A percentile compares a stretch with the other conserved stretches of the same genome.
phyloP scores from a whole-genome alignment of 495 filamentous ascomycete species.

The Cetradonia linearis region DNA sequence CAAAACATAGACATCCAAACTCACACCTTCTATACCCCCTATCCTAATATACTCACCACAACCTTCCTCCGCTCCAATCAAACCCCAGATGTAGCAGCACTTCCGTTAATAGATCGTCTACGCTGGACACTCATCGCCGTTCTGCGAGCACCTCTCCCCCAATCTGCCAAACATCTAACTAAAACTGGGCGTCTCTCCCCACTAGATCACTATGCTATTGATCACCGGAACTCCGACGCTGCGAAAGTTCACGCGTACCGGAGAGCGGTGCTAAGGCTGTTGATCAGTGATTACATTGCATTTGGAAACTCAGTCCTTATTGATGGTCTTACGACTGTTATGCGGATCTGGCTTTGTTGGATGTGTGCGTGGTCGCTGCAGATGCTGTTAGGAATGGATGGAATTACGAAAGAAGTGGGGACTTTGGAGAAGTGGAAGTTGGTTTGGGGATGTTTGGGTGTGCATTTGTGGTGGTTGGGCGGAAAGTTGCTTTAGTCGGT shows the following conservation, averaged over 20 bases:
- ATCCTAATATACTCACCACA: conserved; percentile 35
- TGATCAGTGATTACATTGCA: conserved; percentile 24
- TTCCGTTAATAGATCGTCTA: neutral
- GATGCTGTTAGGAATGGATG: neutral
- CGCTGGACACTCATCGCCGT: neutral
- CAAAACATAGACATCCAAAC: conserved; percentile 30
- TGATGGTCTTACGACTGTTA: conserved; percentile 14
- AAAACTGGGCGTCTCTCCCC: too few species aligned
- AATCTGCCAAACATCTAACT: too few species aligned
- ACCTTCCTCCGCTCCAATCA: conserved; percentile 24
- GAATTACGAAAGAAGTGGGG: neutral
- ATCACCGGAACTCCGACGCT: neutral
- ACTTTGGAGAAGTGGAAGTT: neutral
- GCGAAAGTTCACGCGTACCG: conserved; percentile 19
- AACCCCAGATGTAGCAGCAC: neutral
- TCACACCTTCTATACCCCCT: conserved; percentile 42
- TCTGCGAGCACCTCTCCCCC: conserved; percentile 10
- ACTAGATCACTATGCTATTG: conserved; percentile 19
- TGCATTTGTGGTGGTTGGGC: neutral
- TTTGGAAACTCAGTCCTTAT: conserved; percentile 22
- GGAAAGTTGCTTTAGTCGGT: neutral
- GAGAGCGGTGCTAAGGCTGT: conserved; percentile 16
- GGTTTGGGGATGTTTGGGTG: neutral
- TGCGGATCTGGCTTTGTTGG: conserved; percentile 20
- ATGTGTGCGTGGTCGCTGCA: neutral